A percentile compares a stretch with the other conserved stretches of the same genome.
Conservation (phyloP, 2,329 filamentous ascomycete species). For the Davidsoniella australis region DNA sequence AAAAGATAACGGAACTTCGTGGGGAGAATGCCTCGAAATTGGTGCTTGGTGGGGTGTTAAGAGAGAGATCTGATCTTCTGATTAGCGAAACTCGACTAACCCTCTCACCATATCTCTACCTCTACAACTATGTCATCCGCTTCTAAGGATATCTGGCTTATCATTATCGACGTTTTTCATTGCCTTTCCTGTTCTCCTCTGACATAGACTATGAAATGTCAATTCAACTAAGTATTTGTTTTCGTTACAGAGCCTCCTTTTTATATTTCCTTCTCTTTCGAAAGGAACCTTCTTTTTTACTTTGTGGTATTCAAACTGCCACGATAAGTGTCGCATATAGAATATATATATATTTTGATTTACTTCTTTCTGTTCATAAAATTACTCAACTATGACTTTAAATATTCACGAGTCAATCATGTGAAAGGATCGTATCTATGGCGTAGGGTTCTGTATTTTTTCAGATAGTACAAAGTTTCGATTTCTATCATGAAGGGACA, state of each 20-base stretch:
- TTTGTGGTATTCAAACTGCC: not conserved
- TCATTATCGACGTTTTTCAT: no score
- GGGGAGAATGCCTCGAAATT: slow-evolving; percentile 71
- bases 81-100: no score
- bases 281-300: not conserved
- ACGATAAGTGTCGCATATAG: slow-evolving; percentile 4
- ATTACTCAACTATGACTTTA: no score
- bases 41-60: slow-evolving; percentile 87
- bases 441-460: slow-evolving; percentile 70
- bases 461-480: slow-evolving; percentile 86
- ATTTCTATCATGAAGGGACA: slow-evolving; percentile 43
- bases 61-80: slow-evolving; percentile 15
- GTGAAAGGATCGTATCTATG: slow-evolving; percentile 50
- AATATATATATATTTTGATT: not conserved
- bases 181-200: no score
- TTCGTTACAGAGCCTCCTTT: not conserved
- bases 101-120: no score
- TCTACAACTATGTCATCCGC: no score
- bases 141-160: no score
- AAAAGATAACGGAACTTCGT: slow-evolving; percentile 59
- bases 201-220: no score
- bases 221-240: not conserved
- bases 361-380: not conserved
- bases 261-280: not conserved
- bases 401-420: not conserved